Conservation (phyloP, 2,329 filamentous ascomycete species). For the Penicillium aurantiogriseum region DNA sequence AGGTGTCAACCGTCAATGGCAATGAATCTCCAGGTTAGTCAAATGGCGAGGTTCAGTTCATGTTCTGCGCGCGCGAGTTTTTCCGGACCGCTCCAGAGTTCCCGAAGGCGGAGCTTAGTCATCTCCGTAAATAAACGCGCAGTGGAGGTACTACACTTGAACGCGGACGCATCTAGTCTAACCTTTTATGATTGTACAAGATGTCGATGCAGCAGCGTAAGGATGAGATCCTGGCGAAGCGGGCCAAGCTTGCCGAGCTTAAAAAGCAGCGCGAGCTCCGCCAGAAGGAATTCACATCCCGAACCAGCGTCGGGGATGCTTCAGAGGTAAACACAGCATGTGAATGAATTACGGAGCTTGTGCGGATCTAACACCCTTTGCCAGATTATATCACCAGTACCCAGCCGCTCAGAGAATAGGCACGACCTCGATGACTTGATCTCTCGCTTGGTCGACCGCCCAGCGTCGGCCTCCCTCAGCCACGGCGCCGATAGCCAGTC, state of each 20-base stretch:
- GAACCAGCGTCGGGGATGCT: constrained; percentile 66
- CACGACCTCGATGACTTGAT: constrained; percentile 83
- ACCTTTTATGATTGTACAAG: constrained; percentile 11
- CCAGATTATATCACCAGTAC: constrained; percentile 67
- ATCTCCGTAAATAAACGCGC: constrained; percentile 35
- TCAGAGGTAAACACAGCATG: constrained; percentile 61
- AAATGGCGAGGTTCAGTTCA: constrained; percentile 38
- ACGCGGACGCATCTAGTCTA: constrained; percentile 7
- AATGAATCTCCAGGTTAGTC: constrained; percentile 31
- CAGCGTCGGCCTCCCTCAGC: constrained; percentile 64
- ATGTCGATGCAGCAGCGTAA: constrained; percentile 66
- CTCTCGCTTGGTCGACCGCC: constrained; percentile 76
- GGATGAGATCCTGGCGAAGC: constrained; percentile 95
- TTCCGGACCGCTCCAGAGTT: constrained; percentile 35
- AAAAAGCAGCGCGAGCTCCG: constrained; percentile 87
- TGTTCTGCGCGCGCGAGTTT: constrained; percentile 41
- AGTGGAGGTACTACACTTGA: constrained; percentile 2
- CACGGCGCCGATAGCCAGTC: constrained; percentile 48
- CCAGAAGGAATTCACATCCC: constrained; percentile 69
- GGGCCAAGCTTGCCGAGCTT: constrained; percentile 92
- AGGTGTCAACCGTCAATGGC: constrained; percentile 41
- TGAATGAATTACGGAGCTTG: constrained; percentile 10
- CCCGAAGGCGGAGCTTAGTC: constrained; percentile 35
- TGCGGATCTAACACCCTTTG: constrained; percentile 19
- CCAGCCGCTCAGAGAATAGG: constrained; percentile 62